phyloP scores from a whole-genome alignment of 768 basidiomycete species.

The Boletus subcaerulescens region DNA sequence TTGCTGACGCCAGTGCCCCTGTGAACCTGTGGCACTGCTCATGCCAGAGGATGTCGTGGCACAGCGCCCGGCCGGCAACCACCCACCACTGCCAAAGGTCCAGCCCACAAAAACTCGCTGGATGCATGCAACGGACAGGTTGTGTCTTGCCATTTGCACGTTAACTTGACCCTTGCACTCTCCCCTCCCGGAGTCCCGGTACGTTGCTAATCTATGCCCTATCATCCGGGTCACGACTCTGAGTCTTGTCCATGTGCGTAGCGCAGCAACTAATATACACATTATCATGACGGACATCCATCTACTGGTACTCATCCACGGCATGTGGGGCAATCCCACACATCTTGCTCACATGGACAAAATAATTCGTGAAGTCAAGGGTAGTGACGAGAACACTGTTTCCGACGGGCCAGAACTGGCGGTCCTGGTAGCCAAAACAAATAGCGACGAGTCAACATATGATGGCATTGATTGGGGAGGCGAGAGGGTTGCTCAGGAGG shows the following conservation, averaged over 20 bases:
- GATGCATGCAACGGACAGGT: neutral
- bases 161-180: slow-evolving; percentile 4
- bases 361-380: slow-evolving; percentile 46
- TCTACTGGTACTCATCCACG: slow-evolving; percentile 46
- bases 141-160: slow-evolving; percentile 1
- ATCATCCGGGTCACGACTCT: neutral
- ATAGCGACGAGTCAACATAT: slow-evolving; percentile 65
- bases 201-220: neutral
- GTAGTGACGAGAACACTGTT: slow-evolving; percentile 19
- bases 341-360: slow-evolving; percentile 61
- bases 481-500: slow-evolving; percentile 79
- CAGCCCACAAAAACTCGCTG: neutral
- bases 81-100: too few species aligned
- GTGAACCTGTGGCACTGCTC: slow-evolving; percentile 3
- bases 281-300: slow-evolving; percentile 34
- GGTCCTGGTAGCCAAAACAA: slow-evolving; percentile 63
- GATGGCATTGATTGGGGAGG: slow-evolving; percentile 86
- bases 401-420: slow-evolving; percentile 46
- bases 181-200: slow-evolving; percentile 1
- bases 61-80: too few species aligned
- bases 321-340: slow-evolving; percentile 80
- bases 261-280: slow-evolving; percentile 3
- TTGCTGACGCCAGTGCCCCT: too few species aligned
- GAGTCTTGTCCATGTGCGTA: neutral
- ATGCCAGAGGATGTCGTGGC: neutral